These are phyloP conservation scores for Globomyces sp. DNA, from an alignment of 371 early-diverging fungal species.

Conservation along the genomic window DNA sequence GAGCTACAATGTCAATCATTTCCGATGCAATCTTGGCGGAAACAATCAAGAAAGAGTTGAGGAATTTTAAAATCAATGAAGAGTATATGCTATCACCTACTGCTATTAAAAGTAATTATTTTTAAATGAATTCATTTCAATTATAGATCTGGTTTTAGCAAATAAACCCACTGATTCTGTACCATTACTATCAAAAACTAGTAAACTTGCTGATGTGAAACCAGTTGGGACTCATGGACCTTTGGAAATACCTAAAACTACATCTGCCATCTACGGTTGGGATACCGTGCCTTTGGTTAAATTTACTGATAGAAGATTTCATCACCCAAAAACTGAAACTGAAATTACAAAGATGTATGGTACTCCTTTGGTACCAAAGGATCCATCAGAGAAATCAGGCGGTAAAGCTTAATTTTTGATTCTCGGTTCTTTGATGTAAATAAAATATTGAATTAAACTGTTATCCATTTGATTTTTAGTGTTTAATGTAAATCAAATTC, in stretches of 20 bases:
- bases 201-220: too few species aligned
- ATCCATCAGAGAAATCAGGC: too few species aligned
- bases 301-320: constrained; percentile 37
- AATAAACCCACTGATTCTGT: constrained; percentile 19
- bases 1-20: constrained; percentile 35
- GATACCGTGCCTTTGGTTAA: constrained; percentile 36
- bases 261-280: constrained; percentile 41
- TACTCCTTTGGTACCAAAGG: background rate
- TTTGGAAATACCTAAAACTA: constrained; percentile 25
- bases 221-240: background rate
- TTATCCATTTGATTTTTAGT: too few species aligned
- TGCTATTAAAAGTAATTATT: constrained; percentile 34
- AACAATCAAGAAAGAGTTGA: constrained; percentile 47
- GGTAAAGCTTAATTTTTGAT: too few species aligned
- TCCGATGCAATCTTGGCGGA: constrained; percentile 44
- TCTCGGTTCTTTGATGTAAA: too few species aligned
- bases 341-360: constrained; percentile 45
- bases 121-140: background rate
- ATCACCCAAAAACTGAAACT: constrained; percentile 39
- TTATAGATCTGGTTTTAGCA: constrained; percentile 16
- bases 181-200: too few species aligned
- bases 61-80: constrained; percentile 37
- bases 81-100: constrained; percentile 43
- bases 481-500: too few species aligned
- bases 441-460: too few species aligned